Evolutionary conservation across 2,329 filamentous ascomycete genomes (phyloP), one percentile per base, ranked within the genome.

Genomic region (Ceratocystiopsis sp.): DNA sequence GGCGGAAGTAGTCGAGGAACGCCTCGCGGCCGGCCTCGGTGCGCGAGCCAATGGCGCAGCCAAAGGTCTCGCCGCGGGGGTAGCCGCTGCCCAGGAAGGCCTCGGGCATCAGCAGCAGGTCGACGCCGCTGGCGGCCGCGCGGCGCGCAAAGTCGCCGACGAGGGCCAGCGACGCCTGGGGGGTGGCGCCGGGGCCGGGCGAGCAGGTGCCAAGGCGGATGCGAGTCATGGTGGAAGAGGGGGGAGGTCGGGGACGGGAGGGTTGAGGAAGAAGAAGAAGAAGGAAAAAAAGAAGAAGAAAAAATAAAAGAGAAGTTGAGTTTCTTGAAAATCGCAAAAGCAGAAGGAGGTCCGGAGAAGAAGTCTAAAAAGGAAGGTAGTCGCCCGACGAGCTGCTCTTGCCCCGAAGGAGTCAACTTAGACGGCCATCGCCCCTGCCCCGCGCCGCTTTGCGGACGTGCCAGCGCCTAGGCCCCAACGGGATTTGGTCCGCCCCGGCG

Each of bases 21-120:
- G 93, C 84, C 21, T 93, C 84, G 16, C 86, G 73, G 5, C 86
- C 87, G 40, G 68, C 64, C 3, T 70, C 64, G 0, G 71, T 69
- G 35, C 87, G 77, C 15, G 69, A 67, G 4, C 87, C 87, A 7
- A 94, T 68, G 2, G 73, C 69, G 39, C 76, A 77, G 5, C 86
- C 86, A 54, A 94, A 94, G 41, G 67, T 66, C 48, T 78, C 79
- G 16, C 80, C 85, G 12, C 87, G 80, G 16, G 89, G 89, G 57
- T 95, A 95, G 1, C 87, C 89, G 40, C 48, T 40, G 39, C 89
- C 89, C 2, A 95, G 70, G 56, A 85, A 94, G 18, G 87, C 87
- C 64, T 96, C 87, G 0, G 89, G 89, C 48, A 95, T 87, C 42
- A 95, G 75, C 25, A 95, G 68, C 41, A 95, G 68, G 57, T 91